phyloP scores from a whole-genome alignment of 2,329 filamentous ascomycete species.

The Trichophyton simii region DNA sequence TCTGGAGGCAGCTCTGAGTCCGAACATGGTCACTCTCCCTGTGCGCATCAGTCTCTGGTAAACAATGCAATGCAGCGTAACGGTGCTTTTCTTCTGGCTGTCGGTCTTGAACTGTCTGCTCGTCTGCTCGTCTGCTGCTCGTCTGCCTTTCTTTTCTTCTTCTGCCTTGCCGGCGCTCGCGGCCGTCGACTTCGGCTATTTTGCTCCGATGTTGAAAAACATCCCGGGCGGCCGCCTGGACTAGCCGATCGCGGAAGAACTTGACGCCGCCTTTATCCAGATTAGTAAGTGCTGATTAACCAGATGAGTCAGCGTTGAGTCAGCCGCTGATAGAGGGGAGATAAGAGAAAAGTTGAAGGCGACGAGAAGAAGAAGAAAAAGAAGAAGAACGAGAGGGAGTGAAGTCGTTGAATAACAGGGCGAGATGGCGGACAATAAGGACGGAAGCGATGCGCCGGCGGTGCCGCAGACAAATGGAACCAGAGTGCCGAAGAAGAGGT shows the following conservation, averaged over 20 bases:
- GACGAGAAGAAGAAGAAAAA: not conserved
- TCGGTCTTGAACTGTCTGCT: not conserved
- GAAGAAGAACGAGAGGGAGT: not conserved
- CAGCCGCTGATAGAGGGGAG: not conserved
- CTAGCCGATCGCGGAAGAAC: not conserved
- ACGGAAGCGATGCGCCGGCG: not conserved
- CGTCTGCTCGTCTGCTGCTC: not conserved
- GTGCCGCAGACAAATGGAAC: conserved; percentile 13
- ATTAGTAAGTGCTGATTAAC: not conserved
- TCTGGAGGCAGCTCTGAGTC: conserved; percentile 17
- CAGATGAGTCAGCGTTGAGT: not conserved
- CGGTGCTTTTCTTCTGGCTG: not conserved
- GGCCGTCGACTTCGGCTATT: conserved; percentile 2
- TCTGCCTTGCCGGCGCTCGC: not conserved
- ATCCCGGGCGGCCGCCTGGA: not conserved
- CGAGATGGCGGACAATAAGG: not conserved
- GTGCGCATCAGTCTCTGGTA: not conserved
- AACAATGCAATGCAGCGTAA: too few relatives aligned
- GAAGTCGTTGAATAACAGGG: not conserved
- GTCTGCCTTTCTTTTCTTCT: not conserved
- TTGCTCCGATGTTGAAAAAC: not conserved
- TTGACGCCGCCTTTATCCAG: not conserved
- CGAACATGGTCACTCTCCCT: conserved; percentile 16
- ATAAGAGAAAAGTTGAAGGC: not conserved
- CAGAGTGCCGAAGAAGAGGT: conserved; percentile 76